Evolutionary conservation across 1,284 basidiomycete genomes (phyloP).

Genomic region (Tylopilus sp.): DNA sequence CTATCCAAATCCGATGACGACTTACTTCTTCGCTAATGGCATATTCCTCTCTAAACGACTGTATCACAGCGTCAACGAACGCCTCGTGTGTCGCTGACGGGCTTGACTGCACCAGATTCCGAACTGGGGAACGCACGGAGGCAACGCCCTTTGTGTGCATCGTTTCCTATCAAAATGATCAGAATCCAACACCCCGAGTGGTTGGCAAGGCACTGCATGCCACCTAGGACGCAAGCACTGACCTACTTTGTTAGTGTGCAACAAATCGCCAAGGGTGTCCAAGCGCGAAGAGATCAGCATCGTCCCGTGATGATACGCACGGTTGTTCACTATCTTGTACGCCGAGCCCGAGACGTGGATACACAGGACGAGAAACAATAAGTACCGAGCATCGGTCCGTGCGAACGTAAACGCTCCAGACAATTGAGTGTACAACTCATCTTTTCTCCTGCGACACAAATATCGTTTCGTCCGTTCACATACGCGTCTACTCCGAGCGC

Average conservation of each 20-base stretch:
- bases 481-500: conserved; percentile 67
- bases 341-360: conserved; percentile 92
- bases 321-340: conserved; percentile 89
- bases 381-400: neutral
- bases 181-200: neutral
- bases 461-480: conserved; percentile 90
- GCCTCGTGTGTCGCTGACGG: conserved; percentile 56
- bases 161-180: conserved; percentile 46
- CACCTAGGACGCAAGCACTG: neutral
- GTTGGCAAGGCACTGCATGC: neutral
- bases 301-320: conserved; percentile 99
- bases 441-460: conserved; percentile 81
- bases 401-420: neutral
- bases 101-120: conserved; percentile 69
- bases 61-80: conserved; percentile 72
- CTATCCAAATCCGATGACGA: neutral
- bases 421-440: conserved; percentile 50
- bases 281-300: conserved; percentile 91
- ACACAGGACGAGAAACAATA: conserved; percentile 1
- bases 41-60: conserved; percentile 71
- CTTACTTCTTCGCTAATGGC: conserved; percentile 39
- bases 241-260: conserved; percentile 69
- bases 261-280: conserved; percentile 64
- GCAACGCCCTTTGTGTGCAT: conserved; percentile 85
- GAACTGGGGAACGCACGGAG: conserved; percentile 90